Conservation (phyloP, 441 rosid genomes). For the Metrosideros polymorpha region DNA sequence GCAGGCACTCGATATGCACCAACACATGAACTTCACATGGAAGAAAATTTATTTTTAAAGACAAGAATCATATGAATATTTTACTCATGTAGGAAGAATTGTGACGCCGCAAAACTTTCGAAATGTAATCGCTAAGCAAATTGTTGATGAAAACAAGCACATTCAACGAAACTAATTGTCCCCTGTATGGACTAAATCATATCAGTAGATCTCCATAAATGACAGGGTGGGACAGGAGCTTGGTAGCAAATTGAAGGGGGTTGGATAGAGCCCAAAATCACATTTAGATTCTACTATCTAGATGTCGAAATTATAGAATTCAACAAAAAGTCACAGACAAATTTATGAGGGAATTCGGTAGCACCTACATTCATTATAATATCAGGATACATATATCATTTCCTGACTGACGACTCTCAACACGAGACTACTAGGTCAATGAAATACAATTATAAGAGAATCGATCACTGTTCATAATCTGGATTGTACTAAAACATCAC, state of each 20-base stretch:
- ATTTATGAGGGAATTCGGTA: not conserved
- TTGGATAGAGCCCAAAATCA: not conserved
- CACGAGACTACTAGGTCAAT: not conserved
- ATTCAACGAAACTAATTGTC: not conserved
- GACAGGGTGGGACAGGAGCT: not conserved
- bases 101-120: not conserved
- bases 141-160: not conserved
- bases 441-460: not conserved
- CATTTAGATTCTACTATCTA: not conserved
- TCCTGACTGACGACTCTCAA: not conserved
- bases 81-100: not conserved
- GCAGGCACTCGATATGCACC: not conserved
- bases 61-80: not conserved
- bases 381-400: not conserved
- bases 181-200: not conserved
- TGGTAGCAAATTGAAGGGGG: not conserved
- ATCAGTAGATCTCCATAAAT: not conserved
- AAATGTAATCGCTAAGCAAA: not conserved
- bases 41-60: not conserved
- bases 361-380: not conserved
- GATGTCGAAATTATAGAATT: not conserved
- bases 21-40: not conserved
- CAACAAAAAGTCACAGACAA: not conserved
- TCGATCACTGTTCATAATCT: not conserved
- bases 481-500: not conserved